Evolutionary conservation across 2,329 filamentous ascomycete genomes (phyloP), one percentile per base, ranked within the genome.

Genomic region (Annulohypoxylon truncatum): DNA sequence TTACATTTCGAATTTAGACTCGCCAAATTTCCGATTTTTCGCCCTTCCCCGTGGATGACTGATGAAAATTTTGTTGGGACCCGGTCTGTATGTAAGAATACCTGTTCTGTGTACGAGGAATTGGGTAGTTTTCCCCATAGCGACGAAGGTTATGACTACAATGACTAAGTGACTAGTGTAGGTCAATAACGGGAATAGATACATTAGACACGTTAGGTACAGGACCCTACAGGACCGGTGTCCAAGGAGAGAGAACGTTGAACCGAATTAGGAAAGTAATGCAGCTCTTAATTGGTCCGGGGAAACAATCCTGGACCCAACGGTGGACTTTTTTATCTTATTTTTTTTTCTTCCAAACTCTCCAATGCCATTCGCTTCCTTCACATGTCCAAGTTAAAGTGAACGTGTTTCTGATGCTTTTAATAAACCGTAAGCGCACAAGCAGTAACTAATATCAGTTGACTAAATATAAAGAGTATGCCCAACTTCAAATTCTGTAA

Each of bases 51-150:
- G 50, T 33, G 22, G 47, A 58, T 48, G 26, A 42, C 18, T 50
- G 33, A 42, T 26, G 15, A 65, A 71, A 68, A 69, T 61, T 68
- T 71, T 69, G 66, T 72, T 68, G 71, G 64, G 68, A 58, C 47
- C 66, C 69, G 59, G 53, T 69, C 51, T 29, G 44, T 51, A 51
- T 40, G 55, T 59, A 44, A 59, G 56, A 42, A 59, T 20, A 47
- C 22, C n/a, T 4, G 13, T 20, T 20, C 15, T 29, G 22, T 28
- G 54, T 28, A 54, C 52, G 40, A 58, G 54, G 40, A 44, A 52
- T 48, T 15, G 9, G 24, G 24, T 48, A 8, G 13, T 26, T 42
- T 38, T 26, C 40, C 50, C 28, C 33, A 44, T 48, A 52, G n/a
- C 7, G 6, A 28, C 12, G 13, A 28, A 54, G 18, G 54, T 40